phyloP scores from a whole-genome alignment of 257 asterid species.

The Haberlea rhodopensis region DNA sequence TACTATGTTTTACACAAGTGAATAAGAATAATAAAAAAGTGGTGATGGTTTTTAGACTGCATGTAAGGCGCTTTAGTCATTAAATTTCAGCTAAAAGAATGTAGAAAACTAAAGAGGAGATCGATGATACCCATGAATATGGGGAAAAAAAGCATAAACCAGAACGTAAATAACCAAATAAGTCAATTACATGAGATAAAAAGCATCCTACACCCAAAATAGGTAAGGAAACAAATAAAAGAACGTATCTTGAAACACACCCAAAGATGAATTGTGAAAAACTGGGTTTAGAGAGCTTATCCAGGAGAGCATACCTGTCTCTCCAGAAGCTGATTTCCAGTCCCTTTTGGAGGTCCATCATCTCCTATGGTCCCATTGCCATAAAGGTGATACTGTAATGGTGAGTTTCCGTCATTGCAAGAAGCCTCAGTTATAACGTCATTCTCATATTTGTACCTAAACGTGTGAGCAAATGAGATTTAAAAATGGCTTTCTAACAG shows the following conservation, averaged over 20 bases:
- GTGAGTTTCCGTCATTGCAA: conserved; percentile 81
- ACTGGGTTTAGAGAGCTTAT: not conserved
- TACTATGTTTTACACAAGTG: conserved; percentile 8
- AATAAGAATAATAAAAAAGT: too few relatives aligned
- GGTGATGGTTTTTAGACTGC: not conserved
- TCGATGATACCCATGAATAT: not conserved
- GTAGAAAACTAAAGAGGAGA: not conserved
- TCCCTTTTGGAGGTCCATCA: conserved; percentile 79
- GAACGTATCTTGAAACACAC: not conserved
- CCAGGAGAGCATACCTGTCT: conserved; percentile 68
- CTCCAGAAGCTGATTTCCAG: conserved; percentile 94
- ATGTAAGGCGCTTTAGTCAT: not conserved
- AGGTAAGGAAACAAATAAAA: not conserved
- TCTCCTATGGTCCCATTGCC: conserved; percentile 83
- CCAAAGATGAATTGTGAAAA: not conserved
- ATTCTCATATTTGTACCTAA: conserved; percentile 94
- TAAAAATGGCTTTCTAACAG: not conserved
- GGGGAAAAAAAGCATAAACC: not conserved
- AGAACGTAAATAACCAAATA: not conserved
- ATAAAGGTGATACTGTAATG: conserved; percentile 85
- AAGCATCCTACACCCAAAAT: not conserved
- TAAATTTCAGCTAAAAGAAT: not conserved
- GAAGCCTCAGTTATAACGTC: conserved; percentile 84
- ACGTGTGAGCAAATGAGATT: conserved; percentile 14
- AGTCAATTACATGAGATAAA: not conserved